A percentile compares a stretch with the other conserved stretches of the same genome.
Conservation (phyloP, 2,329 filamentous ascomycete species). For the Fusarium lyarnte region DNA sequence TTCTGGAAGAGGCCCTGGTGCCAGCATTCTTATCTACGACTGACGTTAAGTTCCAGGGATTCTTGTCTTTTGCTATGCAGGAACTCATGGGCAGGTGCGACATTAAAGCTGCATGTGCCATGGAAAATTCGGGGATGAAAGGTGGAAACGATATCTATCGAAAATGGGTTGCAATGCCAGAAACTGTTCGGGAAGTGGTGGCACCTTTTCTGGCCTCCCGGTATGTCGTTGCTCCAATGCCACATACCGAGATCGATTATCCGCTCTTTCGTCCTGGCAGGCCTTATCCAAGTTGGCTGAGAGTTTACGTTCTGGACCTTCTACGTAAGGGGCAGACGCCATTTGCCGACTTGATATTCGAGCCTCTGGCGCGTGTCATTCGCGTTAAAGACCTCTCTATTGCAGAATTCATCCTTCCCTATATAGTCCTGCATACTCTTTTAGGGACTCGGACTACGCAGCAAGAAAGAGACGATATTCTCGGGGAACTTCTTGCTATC, state of each 20-base stretch:
- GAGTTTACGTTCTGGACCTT: slow-evolving; percentile 82
- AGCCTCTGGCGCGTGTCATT: slow-evolving; percentile 82
- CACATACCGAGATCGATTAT: slow-evolving; percentile 69
- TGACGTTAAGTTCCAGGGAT: slow-evolving; percentile 87
- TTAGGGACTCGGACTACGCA: slow-evolving; percentile 72
- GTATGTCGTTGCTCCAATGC: slow-evolving; percentile 76
- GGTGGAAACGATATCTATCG: slow-evolving; percentile 70
- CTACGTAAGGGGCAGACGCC: slow-evolving; percentile 79
- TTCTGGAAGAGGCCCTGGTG: slow-evolving; percentile 88
- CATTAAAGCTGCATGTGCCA: slow-evolving; percentile 67
- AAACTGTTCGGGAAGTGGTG: slow-evolving; percentile 81
- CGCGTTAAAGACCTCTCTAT: slow-evolving; percentile 87
- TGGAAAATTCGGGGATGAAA: slow-evolving; percentile 50
- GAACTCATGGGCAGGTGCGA: slow-evolving; percentile 83
- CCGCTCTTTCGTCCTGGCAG: slow-evolving; percentile 78
- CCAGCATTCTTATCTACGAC: slow-evolving; percentile 91
- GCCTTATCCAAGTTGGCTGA: slow-evolving; percentile 83
- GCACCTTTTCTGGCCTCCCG: slow-evolving; percentile 87
- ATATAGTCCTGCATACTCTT: slow-evolving; percentile 83
- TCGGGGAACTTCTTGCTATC: slow-evolving; percentile 78
- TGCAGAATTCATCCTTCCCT: slow-evolving; percentile 88
- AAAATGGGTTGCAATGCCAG: slow-evolving; percentile 82
- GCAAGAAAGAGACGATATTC: slow-evolving; percentile 70
- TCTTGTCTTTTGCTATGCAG: slow-evolving; percentile 94
- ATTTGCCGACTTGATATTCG: slow-evolving; percentile 81